Evolutionary conservation across 345 rosid species (phyloP).

Genomic region (Pistacia integerrima): DNA sequence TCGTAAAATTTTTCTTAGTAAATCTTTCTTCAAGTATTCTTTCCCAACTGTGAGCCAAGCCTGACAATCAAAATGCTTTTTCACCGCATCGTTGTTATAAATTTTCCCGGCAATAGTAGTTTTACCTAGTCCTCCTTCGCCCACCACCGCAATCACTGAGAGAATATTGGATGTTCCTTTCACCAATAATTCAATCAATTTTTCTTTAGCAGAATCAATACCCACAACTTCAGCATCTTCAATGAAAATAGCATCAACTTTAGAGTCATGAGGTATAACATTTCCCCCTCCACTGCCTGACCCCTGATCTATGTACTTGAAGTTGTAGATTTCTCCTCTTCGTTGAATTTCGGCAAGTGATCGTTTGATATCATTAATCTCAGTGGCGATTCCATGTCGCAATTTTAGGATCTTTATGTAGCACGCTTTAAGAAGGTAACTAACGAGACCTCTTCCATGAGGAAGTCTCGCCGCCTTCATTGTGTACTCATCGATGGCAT

Average conservation of each 20-base stretch:
- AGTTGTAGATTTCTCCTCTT: not conserved
- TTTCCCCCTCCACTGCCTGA: not conserved
- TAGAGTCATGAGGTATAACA: conserved; percentile 3
- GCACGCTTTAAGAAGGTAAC: too few relatives aligned
- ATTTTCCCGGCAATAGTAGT: conserved; percentile 19
- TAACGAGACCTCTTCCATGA: not conserved
- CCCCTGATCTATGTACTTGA: not conserved
- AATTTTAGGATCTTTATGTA: not conserved
- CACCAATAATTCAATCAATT: not conserved
- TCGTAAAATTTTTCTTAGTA: not conserved
- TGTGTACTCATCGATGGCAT: not conserved
- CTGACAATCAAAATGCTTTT: not conserved
- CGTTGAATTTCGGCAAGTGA: not conserved
- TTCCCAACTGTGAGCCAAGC: conserved; percentile 16
- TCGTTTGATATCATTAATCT: conserved; percentile 13
- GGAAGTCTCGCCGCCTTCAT: not conserved
- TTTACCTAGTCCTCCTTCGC: conserved; percentile 24
- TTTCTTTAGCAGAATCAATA: not conserved
- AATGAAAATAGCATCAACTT: conserved; percentile 17
- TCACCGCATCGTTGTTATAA: not conserved
- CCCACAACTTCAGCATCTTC: conserved; percentile 25
- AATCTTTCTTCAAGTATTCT: not conserved
- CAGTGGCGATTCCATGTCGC: conserved; percentile 10
- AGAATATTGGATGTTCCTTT: not conserved
- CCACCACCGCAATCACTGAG: conserved; percentile 12